These are phyloP conservation scores for Umbellularia californica DNA, from an alignment of 164 flowering plant species.

Conservation along the genomic window DNA sequence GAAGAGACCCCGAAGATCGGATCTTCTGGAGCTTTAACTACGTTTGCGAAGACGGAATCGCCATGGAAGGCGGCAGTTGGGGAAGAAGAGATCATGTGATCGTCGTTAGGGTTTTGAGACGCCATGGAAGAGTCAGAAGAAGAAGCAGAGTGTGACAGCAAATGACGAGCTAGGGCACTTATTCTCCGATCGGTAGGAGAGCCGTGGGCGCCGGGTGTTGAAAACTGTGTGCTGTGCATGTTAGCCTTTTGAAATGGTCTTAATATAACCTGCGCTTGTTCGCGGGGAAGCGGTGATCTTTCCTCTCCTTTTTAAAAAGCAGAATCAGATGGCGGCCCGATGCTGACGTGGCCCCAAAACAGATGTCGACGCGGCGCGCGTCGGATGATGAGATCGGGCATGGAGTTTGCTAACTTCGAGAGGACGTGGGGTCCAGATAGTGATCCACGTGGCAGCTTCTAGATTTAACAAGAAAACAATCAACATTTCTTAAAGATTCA, in stretches of 20 bases:
- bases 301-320: background rate
- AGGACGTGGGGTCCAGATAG: background rate
- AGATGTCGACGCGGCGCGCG: constrained; percentile 4
- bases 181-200: constrained; percentile 33
- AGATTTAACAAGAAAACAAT: no score
- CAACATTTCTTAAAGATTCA: no score
- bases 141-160: constrained; percentile 13
- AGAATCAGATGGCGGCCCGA: no score
- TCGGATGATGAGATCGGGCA: background rate
- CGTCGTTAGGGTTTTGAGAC: constrained; percentile 15
- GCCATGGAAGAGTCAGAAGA: constrained; percentile 20
- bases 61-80: constrained; percentile 36
- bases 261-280: background rate
- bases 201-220: constrained; percentile 12
- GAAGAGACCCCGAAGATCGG: constrained; percentile 75
- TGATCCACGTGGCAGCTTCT: background rate
- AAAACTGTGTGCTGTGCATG: constrained; percentile 23
- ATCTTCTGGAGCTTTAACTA: constrained; percentile 92
- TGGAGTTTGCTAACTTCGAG: background rate
- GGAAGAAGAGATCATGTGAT: background rate
- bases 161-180: constrained; percentile 26
- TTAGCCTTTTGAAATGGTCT: background rate
- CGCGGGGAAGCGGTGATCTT: background rate
- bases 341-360: background rate
- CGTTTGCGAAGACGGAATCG: constrained; percentile 65